A percentile compares a stretch with the other conserved stretches of the same genome.
phyloP scores from a whole-genome alignment of 108 stramenopile species.

The Phaeodactylum tricornutum region DNA sequence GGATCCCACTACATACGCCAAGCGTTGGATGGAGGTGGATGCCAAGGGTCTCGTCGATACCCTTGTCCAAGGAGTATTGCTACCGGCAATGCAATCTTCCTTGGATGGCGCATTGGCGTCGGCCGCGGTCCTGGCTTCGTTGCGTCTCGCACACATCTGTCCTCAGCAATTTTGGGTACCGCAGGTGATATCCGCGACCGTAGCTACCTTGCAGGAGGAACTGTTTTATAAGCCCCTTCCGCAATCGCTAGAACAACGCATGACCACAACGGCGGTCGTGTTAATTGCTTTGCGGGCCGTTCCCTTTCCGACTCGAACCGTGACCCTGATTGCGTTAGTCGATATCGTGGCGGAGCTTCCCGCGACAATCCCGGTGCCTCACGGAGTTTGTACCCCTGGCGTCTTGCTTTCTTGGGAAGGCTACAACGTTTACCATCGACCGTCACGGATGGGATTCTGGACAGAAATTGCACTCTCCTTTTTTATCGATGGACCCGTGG shows the following conservation, averaged over 20 bases:
- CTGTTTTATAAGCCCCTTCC: constrained; percentile 8
- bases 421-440: constrained; percentile 24
- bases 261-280: constrained; percentile 34
- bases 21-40: constrained; percentile 30
- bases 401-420: constrained; percentile 12
- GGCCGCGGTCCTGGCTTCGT: constrained; percentile 29
- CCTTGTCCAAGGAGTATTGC: constrained; percentile 32
- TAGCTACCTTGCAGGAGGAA: constrained; percentile 33
- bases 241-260: constrained; percentile 15
- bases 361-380: constrained; percentile 24
- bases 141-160: constrained; percentile 51
- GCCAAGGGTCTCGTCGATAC: constrained; percentile 22
- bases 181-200: constrained; percentile 28
- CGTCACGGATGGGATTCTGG: constrained; percentile 38
- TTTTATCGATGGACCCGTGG: constrained; percentile 48
- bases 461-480: constrained; percentile 53
- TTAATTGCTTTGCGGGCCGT: constrained; percentile 45
- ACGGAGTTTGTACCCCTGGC: constrained; percentile 26
- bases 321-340: constrained; percentile 27
- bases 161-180: constrained; percentile 45
- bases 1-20: constrained; percentile 28
- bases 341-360: constrained; percentile 26
- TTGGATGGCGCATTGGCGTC: constrained; percentile 5
- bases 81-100: constrained; percentile 25
- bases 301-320: constrained; percentile 39